Evolutionary conservation across 2,329 filamentous ascomycete genomes (phyloP).

Genomic region (Stromatinia cepivora): DNA sequence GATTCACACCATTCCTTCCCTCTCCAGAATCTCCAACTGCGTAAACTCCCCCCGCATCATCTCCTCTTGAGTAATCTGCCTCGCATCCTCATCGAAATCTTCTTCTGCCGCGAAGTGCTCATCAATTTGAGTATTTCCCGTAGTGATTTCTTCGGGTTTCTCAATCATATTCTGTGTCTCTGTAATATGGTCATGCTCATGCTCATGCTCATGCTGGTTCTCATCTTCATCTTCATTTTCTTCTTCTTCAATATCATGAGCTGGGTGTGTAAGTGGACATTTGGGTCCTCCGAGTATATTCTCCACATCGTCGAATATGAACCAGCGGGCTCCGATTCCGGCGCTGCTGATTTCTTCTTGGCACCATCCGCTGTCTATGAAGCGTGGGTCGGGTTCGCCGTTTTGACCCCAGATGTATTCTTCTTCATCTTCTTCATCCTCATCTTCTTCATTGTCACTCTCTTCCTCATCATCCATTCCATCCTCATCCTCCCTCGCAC

Average conservation of each 20-base stretch:
- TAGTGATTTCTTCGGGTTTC: no score
- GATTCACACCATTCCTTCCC: neutral
- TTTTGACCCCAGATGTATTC: neutral
- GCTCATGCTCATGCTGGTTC: neutral
- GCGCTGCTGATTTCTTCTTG: neutral
- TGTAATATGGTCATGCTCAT: neutral
- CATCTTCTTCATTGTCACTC: no score
- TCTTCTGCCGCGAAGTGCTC: neutral
- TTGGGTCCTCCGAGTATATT: neutral
- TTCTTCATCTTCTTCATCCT: neutral
- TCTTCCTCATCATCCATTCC: neutral
- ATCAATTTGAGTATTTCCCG: neutral
- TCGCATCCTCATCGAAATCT: neutral
- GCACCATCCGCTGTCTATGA: neutral
- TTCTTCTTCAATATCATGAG: neutral
- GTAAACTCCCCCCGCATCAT: neutral
- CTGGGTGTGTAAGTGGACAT: constrained; percentile 1
- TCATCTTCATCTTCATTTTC: no score
- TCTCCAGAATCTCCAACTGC: neutral
- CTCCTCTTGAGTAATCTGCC: neutral
- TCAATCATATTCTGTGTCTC: no score
- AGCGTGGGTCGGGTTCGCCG: neutral
- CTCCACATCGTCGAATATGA: neutral
- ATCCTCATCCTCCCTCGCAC: neutral
- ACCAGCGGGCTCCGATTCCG: neutral